These are phyloP conservation scores for Penicillium carneum DNA, from an alignment of 2,329 filamentous ascomycete species.

Conservation along the genomic window DNA sequence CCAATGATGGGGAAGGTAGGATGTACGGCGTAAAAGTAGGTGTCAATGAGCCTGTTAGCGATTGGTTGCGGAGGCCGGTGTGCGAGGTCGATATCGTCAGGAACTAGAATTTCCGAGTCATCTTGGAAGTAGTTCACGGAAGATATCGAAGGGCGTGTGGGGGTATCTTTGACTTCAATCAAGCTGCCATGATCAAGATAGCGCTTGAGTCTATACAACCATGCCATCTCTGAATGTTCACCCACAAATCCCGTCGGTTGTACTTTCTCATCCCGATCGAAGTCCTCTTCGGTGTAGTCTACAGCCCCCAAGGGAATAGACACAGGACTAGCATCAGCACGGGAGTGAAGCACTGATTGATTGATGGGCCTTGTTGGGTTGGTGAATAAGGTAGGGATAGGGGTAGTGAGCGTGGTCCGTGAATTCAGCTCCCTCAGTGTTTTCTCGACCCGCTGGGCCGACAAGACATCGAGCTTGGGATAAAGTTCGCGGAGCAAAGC, in stretches of 20 bases:
- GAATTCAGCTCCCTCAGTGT: constrained; percentile 45
- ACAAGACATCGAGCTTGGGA: constrained; percentile 43
- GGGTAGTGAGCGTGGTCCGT: constrained; percentile 18
- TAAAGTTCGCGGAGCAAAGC: constrained; percentile 45
- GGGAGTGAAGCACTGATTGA: not conserved
- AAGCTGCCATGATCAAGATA: constrained; percentile 42
- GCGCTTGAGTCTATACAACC: constrained; percentile 53
- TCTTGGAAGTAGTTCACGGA: constrained; percentile 52
- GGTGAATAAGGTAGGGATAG: constrained; percentile 17
- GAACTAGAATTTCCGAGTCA: constrained; percentile 45
- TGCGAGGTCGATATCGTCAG: constrained; percentile 47
- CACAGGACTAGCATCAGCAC: constrained; percentile 27
- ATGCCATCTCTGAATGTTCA: constrained; percentile 55
- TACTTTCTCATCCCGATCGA: constrained; percentile 50
- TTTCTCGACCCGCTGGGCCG: constrained; percentile 46
- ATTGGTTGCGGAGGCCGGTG: constrained; percentile 47
- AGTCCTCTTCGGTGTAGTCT: constrained; percentile 55
- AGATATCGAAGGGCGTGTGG: constrained; percentile 40
- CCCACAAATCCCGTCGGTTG: constrained; percentile 54
- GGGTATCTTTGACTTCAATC: constrained; percentile 26
- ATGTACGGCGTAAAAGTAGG: constrained; percentile 52
- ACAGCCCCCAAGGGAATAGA: constrained; percentile 45
- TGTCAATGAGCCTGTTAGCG: constrained; percentile 51
- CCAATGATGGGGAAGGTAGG: constrained; percentile 54
- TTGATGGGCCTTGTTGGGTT: constrained; percentile 3